Evolutionary conservation across 1,284 basidiomycete species (phyloP), one percentile per base, ranked within the genome.

Genomic region (Melampsora abietis-canadensis): DNA sequence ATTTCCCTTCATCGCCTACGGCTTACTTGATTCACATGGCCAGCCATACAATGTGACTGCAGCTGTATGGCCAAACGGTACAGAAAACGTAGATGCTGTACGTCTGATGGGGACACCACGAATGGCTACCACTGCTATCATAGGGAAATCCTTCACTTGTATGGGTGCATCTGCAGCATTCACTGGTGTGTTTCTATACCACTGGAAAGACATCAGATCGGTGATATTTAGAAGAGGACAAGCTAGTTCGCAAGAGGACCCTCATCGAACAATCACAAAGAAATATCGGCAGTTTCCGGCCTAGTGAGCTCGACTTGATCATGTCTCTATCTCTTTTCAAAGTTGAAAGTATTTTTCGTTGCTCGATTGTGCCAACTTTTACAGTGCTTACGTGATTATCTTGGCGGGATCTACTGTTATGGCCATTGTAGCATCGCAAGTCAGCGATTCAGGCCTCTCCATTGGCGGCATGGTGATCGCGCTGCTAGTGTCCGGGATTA

Each of bases 21-120:
- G 65, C 15, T 47, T 74, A 47, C 65, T 74, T 44, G 64, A 74
- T 47, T 74, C 64, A n/a, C 31, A 66, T 17, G 72, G 54, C n/a
- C 61, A 74, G 14, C 48, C 46, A 2, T 74, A 74, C 24, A 66
- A 74, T 60, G 19, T 66, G 27, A 74, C 51, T 2, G 59, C 37
- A 21, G 48, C 64, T 1, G 48, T 74, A 8, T 12, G 44, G 30
- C 30, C 17, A 46, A 66, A 74, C n/a, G 72, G 72, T 15, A 74
- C 72, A 24, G 63, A 59, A 61, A 60, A 74, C 30, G 21, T 66
- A 7, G 37, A 31, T 7, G 63, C 44, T 40, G 64, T 66, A n/a
- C 51, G 51, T 27, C 19, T 8, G 27, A 54, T 54, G 51, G 51
- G 51, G 6, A n/a, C 27, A 27, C 51, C 51, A 54, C 15, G 51